Evolutionary conservation across 2,329 filamentous ascomycete genomes (phyloP), one percentile per base, ranked within the genome.

Genomic region (Endoconidiophora polonica): DNA sequence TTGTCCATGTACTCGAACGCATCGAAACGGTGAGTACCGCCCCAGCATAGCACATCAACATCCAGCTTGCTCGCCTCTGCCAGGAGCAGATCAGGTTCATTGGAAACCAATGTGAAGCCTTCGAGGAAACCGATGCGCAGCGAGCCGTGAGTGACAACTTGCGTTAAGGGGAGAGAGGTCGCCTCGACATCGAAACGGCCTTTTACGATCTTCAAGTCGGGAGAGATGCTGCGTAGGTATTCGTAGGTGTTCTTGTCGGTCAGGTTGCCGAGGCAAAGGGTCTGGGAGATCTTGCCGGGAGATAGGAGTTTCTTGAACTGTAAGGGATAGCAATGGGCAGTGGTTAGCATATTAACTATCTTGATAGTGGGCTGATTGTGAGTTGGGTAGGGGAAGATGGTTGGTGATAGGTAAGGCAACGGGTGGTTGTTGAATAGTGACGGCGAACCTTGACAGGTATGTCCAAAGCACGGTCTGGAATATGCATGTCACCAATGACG

Each of bases 401-500:
- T 24, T 10, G 40, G 18, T 37, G 3, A 48, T 6, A 24, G 18
- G 9, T 23, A 18, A 23, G 22, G 18, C 22, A 12, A 10, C 12
- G 20, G 43, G 16, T 2, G n/a, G 39, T 16, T 33, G 20, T 24
- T 6, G 42, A 24, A n/a, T 52, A 39, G 48, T 43, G 49, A 36
- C 33, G 48, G 38, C 56, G 57, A 72, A 87, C 86, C 79, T 94
- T 94, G 65, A 82, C 74, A 53, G 87, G 87, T 60, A 94, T 88
- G 65, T 94, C 87, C 56, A 91, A 79, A 59, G 86, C 87, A 63
- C 87, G 76, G 66, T 94, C 87, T 59, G 87, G 87, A 67, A 94
- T 94, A 70, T 94, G 87, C 49, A 94, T 77, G 69, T 94, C 87
- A 64, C 86, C 86, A 58, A 94, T 86, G 62, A 91, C 86, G 62